Percentiles rank a stretch among this genome's conserved stretches.
Evolutionary conservation across 345 rosid genomes (phyloP).

Genomic region (Brassica nigra): DNA sequence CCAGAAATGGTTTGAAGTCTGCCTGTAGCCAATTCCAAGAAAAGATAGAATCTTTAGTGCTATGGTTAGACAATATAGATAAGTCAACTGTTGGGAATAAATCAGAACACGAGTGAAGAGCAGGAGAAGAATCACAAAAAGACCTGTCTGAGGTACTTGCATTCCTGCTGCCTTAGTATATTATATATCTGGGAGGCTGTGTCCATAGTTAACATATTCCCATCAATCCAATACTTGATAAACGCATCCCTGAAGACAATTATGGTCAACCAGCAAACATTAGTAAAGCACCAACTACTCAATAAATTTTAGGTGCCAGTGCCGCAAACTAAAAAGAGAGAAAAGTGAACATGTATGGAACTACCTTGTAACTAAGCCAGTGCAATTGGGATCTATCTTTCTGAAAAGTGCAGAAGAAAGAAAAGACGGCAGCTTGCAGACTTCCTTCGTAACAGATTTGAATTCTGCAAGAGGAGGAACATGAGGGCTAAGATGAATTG

Average conservation of each 20-base stretch:
- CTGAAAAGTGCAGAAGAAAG: constrained; percentile 67
- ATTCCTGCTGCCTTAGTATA: constrained; percentile 70
- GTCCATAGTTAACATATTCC: constrained; percentile 73
- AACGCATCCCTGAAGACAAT: constrained; percentile 62
- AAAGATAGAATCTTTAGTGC: constrained; percentile 6
- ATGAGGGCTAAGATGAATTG: constrained; percentile 20
- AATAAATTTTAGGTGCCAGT: not conserved
- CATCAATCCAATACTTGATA: constrained; percentile 70
- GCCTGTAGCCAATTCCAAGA: constrained; percentile 53
- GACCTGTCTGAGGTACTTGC: constrained; percentile 79
- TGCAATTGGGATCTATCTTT: constrained; percentile 58
- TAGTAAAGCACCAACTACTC: not conserved
- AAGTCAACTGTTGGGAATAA: not conserved
- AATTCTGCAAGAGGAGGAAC: constrained; percentile 56
- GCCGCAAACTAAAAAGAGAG: not conserved
- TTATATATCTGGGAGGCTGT: constrained; percentile 60
- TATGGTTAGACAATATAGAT: not conserved
- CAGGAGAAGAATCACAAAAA: constrained; percentile 17
- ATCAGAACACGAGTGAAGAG: not conserved
- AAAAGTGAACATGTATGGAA: not conserved
- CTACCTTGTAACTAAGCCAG: constrained; percentile 76
- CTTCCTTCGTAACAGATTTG: constrained; percentile 65
- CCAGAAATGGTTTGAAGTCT: constrained; percentile 83
- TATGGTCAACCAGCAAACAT: not conserved
- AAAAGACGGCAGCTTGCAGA: constrained; percentile 86